phyloP scores from a whole-genome alignment of 106 monocot genomes.

The Triglochin maritima region DNA sequence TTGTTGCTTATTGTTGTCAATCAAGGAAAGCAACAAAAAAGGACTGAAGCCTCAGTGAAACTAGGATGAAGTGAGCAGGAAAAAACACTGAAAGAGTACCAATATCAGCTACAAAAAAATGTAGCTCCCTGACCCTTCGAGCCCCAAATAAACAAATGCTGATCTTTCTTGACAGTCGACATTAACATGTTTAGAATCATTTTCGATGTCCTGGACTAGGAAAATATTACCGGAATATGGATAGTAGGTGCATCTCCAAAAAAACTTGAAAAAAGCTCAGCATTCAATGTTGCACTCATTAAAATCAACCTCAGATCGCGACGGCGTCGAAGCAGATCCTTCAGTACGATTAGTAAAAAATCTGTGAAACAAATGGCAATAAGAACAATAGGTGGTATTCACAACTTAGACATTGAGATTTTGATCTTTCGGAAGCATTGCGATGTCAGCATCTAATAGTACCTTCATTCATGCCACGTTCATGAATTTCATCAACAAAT shows the following conservation, averaged over 20 bases:
- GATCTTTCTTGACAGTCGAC: no score
- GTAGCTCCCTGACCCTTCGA: no score
- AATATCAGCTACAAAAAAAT: no score
- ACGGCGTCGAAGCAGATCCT: slow-evolving; percentile 85
- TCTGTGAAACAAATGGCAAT: slow-evolving; percentile 32
- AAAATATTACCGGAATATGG: slow-evolving; percentile 77
- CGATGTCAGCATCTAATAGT: background rate
- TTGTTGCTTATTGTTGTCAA: no score
- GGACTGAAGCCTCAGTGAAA: no score
- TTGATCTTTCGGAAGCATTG: background rate
- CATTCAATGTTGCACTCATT: slow-evolving; percentile 99
- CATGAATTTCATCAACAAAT: slow-evolving; percentile 99
- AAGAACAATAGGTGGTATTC: background rate
- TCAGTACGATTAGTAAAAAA: slow-evolving; percentile 92
- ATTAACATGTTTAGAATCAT: background rate
- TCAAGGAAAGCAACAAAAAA: no score
- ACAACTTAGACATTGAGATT: background rate
- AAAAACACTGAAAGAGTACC: no score
- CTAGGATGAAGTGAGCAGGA: no score
- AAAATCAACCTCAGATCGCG: slow-evolving; percentile 87
- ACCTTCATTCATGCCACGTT: slow-evolving; percentile 99
- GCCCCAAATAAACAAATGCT: no score
- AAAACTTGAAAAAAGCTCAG: slow-evolving; percentile 91
- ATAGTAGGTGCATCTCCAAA: slow-evolving; percentile 92
- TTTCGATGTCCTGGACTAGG: background rate